Percentiles rank a stretch among this genome's conserved stretches.
Conservation (phyloP, 768 basidiomycete species). For the Tricholoma matsutake region DNA sequence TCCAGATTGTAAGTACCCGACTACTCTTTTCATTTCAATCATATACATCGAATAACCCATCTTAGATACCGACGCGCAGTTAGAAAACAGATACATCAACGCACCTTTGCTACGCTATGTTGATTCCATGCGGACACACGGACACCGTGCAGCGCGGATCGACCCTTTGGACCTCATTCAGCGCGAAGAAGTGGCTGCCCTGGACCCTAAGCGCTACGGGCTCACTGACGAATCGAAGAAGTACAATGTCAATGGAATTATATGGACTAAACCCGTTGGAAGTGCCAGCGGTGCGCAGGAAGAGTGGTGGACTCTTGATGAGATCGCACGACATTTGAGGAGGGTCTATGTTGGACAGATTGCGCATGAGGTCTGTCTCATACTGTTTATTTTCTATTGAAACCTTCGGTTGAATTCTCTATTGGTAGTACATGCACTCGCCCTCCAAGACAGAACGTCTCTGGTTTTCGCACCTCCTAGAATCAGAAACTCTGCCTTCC, state of each 20-base stretch:
- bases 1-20: conserved; percentile 61
- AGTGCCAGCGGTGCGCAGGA: conserved; percentile 22
- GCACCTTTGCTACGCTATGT: conserved; percentile 84
- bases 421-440: conserved; percentile 72
- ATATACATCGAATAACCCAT: background rate
- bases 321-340: conserved; percentile 69
- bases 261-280: conserved; percentile 63
- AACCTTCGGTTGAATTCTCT: background rate
- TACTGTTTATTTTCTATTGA: no score
- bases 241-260: conserved; percentile 78
- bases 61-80: conserved; percentile 61
- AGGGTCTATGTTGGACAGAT: conserved; percentile 79
- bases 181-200: conserved; percentile 74
- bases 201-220: conserved; percentile 77
- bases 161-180: conserved; percentile 88
- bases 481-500: conserved; percentile 49
- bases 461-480: conserved; percentile 87
- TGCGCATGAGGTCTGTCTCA: conserved; percentile 66
- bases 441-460: conserved; percentile 80
- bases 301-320: conserved; percentile 63
- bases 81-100: conserved; percentile 66
- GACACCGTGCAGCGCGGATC: conserved; percentile 80
- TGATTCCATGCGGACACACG: conserved; percentile 82
- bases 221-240: conserved; percentile 47
- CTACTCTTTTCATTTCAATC: background rate